Evolutionary conservation across 2,329 filamentous ascomycete genomes (phyloP).

Genomic region (Ceratocystis colombiana): DNA sequence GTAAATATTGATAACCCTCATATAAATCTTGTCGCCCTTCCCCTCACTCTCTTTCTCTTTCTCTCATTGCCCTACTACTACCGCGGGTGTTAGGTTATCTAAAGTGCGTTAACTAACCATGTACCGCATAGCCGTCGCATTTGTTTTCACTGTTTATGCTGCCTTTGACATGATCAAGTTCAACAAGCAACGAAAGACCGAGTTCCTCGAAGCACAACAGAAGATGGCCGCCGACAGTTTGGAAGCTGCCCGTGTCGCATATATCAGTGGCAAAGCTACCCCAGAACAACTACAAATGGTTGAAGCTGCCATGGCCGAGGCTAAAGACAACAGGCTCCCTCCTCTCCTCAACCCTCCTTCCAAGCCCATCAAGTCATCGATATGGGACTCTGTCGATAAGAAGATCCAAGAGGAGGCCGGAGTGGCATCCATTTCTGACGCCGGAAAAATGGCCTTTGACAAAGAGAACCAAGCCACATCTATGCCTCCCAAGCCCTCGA

Average conservation of each 20-base stretch:
- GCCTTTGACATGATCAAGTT: constrained; percentile 52
- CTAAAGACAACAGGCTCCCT: constrained; percentile 42
- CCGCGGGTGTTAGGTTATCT: neutral
- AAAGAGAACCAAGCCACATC: constrained; percentile 14
- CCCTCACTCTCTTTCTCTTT: neutral
- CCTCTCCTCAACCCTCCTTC: constrained; percentile 42
- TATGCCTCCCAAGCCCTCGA: constrained; percentile 27
- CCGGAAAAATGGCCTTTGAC: constrained; percentile 11
- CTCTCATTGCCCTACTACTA: neutral
- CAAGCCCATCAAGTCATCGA: constrained; percentile 29
- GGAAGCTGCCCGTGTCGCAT: constrained; percentile 48
- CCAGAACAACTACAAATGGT: constrained; percentile 48
- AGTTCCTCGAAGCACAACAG: constrained; percentile 48
- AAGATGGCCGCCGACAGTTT: constrained; percentile 46
- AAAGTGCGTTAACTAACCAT: neutral
- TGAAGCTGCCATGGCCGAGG: constrained; percentile 45
- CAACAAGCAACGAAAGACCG: constrained; percentile 50
- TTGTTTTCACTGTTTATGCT: constrained; percentile 48
- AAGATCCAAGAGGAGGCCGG: constrained; percentile 24
- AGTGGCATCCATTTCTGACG: neutral
- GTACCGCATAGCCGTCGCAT: constrained; percentile 41
- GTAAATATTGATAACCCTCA: constrained; percentile 33
- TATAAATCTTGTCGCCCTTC: neutral
- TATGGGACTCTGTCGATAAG: constrained; percentile 27
- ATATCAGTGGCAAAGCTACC: constrained; percentile 48